These are phyloP conservation scores for Paramecium pentaurelia DNA, from an alignment of 73 alveolate genomes.

Conservation along the genomic window DNA sequence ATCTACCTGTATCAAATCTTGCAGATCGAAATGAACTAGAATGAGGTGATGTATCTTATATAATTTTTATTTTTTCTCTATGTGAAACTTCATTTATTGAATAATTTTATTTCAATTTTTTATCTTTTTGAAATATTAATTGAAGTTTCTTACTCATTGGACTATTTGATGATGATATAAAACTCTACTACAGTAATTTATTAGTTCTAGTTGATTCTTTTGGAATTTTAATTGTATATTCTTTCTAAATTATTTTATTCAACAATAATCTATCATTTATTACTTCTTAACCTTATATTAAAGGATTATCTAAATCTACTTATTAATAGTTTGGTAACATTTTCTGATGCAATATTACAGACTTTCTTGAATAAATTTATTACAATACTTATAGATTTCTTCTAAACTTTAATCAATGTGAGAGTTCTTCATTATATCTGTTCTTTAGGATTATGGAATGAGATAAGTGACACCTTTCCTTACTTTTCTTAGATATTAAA, in stretches of 20 bases:
- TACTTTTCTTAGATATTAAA: neutral
- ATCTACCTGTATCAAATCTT: neutral
- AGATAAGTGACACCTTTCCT: neutral
- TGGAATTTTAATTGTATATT: neutral
- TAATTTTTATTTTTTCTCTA: neutral
- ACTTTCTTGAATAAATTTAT: neutral
- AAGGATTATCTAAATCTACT: neutral
- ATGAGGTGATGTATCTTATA: neutral
- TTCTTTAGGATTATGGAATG: neutral
- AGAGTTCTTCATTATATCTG: neutral
- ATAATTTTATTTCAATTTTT: neutral
- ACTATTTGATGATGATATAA: neutral
- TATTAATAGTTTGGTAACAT: neutral
- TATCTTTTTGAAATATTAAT: neutral
- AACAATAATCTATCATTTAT: neutral
- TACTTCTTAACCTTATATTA: neutral
- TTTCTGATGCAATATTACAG: neutral
- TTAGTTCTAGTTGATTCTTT: neutral
- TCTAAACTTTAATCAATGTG: neutral
- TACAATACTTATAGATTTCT: neutral
- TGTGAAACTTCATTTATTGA: neutral
- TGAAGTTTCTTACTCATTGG: neutral
- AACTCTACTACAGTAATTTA: neutral
- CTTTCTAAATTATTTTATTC: neutral
- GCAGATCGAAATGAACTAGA: neutral